Base-by-base conservation (phyloP, 2,329 filamentous ascomycete species). In the Fusarium neocosmosporiellum region DNA sequence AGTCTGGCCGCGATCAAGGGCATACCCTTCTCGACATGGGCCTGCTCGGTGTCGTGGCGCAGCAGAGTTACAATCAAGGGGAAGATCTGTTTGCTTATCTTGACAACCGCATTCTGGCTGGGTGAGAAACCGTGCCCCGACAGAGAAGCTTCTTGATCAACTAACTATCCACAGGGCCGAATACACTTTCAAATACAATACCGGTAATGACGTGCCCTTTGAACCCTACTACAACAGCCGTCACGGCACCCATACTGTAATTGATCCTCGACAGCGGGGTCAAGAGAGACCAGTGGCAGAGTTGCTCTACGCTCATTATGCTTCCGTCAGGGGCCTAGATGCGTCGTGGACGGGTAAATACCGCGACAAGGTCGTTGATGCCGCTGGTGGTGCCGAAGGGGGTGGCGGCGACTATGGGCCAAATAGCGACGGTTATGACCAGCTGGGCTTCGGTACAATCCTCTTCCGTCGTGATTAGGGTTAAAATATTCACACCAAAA, bases 371-470 rank as follows among this genome's bases (percentile, higher is more conserved):
- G 82, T 83, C 14, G 74, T 77, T 22, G 69, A 79, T 11, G 68
- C 72, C 8, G 77, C 74, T 0, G 73, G 67, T 34, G 83, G 82
- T 11, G 81, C 80, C 7, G 84, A 86, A 68, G 84, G 84, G 0
- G 84, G 84, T 29, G 84, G 83, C 54, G 84, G 84, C 9, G 75
- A 85, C 64, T 86, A 85, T 69, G 84, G 82, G 7, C 22, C 76
- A 14, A 82, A 63, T 36, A 82, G 79, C 36, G 84, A 83, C 4
- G 84, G 84, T 0, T 86, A 80, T 65, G 84, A 86, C 70, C 79
- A 81, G 55, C 73, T 81, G 31, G 79, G 79, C 2, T 79, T 75
- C 27, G 79, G 79, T 3, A 80, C 78, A 2, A 67, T 81, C 6
- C 69, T 80, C 20, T 80, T 73, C 46, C 77, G 76, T 10, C 54